These are phyloP conservation scores for Eremothecium sinecaudum DNA, from an alignment of 1,139 yeast genomes.

Conservation along the genomic window DNA sequence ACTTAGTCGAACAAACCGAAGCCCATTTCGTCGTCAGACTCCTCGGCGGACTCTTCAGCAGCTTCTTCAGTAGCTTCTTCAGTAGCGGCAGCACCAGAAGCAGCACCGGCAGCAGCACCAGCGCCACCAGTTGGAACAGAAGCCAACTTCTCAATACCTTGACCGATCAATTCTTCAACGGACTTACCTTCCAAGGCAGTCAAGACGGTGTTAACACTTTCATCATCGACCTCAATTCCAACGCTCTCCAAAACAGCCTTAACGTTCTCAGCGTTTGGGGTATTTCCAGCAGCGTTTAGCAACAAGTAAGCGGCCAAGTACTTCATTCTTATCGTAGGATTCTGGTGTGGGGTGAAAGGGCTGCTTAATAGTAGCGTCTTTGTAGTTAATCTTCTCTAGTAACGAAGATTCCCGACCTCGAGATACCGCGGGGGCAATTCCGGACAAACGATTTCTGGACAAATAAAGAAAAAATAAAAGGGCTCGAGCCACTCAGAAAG, in stretches of 20 bases:
- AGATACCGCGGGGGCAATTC: no score
- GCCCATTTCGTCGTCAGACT: slow-evolving; percentile 78
- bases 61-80: slow-evolving; percentile 54
- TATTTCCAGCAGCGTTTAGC: slow-evolving; percentile 73
- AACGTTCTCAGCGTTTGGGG: slow-evolving; percentile 69
- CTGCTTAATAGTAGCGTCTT: no score
- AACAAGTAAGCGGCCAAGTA: slow-evolving; percentile 87
- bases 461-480: no score
- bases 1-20: slow-evolving; percentile 81
- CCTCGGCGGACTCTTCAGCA: slow-evolving; percentile 47
- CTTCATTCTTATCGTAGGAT: slow-evolving; percentile 43
- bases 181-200: slow-evolving; percentile 70
- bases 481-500: no score
- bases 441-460: no score
- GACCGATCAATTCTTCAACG: slow-evolving; percentile 64
- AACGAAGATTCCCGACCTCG: no score
- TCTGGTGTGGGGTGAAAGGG: no score
- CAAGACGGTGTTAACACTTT: slow-evolving; percentile 58
- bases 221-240: slow-evolving; percentile 70
- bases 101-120: slow-evolving; percentile 52
- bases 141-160: slow-evolving; percentile 74
- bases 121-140: slow-evolving; percentile 81
- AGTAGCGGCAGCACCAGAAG: slow-evolving; percentile 46
- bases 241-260: slow-evolving; percentile 63
- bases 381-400: no score